phyloP scores from a whole-genome alignment of 75 land plant genomes.

The Selaginella tamariscina region DNA sequence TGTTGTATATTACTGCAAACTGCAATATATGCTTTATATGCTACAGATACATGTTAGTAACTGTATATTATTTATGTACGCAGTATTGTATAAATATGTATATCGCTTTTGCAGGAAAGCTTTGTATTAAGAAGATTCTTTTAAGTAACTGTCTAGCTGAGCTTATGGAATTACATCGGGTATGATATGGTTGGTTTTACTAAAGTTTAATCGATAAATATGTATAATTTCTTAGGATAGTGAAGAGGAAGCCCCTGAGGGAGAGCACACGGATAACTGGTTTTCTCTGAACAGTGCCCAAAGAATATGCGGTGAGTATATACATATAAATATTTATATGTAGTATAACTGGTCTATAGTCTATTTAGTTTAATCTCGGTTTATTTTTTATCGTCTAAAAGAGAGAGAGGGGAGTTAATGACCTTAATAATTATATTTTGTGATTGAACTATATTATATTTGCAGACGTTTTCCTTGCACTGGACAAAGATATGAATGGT shows the following conservation, averaged over 20 bases:
- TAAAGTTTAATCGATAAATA: neutral
- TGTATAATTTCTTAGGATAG: conserved; percentile 43
- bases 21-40: too few relatives aligned
- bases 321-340: neutral
- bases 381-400: too few relatives aligned
- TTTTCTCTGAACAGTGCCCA: conserved; percentile 95
- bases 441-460: neutral
- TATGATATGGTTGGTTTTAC: conserved; percentile 15
- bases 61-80: too few relatives aligned
- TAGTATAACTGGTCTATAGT: neutral
- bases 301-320: conserved; percentile 70
- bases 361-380: too few relatives aligned
- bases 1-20: too few relatives aligned
- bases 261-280: conserved; percentile 95
- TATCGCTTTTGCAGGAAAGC: conserved; percentile 49
- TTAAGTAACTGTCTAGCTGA: conserved; percentile 97
- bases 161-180: conserved; percentile 98
- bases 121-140: conserved; percentile 94
- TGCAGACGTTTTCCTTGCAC: conserved; percentile 88
- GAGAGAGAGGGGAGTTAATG: too few relatives aligned
- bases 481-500: conserved; percentile 96
- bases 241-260: conserved; percentile 89
- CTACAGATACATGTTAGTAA: too few relatives aligned
- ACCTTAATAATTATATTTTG: too few relatives aligned
- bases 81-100: neutral